Evolutionary conservation across 495 filamentous ascomycete genomes (phyloP).

Genomic region (Aspergillus affinis): DNA sequence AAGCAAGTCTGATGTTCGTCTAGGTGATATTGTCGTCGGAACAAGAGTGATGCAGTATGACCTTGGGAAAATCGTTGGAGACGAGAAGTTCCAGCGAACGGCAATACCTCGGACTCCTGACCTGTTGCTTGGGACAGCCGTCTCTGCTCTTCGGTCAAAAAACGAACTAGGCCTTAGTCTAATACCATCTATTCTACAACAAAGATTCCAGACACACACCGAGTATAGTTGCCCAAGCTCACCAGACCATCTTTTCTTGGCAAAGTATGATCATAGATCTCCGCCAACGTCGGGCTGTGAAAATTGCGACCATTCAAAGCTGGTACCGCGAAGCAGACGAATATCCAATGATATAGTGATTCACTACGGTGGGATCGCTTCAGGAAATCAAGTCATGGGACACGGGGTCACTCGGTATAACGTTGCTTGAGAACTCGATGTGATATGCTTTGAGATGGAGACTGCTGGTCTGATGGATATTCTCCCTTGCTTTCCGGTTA

Average conservation of each 20-base stretch:
- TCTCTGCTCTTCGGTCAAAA: conserved; percentile 25
- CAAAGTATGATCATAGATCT: conserved; percentile 16
- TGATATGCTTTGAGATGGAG: conserved; percentile 51
- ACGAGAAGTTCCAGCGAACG: conserved; percentile 19
- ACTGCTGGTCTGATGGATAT: conserved; percentile 43
- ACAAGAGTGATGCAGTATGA: conserved; percentile 46
- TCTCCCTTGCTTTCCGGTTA: conserved; percentile 31
- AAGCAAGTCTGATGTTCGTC: conserved; percentile 22
- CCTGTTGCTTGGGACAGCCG: conserved; percentile 15
- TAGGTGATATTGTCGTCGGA: conserved; percentile 38
- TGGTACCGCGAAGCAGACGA: conserved; percentile 9
- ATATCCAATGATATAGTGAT: conserved; percentile 18
- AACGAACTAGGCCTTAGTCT: conserved; percentile 16
- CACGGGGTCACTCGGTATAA: conserved; percentile 29
- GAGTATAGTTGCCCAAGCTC: conserved; percentile 14
- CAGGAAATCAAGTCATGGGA: conserved; percentile 41
- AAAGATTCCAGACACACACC: not conserved
- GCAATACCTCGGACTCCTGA: conserved; percentile 12
- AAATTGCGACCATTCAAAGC: conserved; percentile 11
- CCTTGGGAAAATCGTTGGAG: conserved; percentile 33
- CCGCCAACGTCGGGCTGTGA: conserved; percentile 10
- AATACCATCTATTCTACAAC: no score
- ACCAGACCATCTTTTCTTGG: conserved; percentile 23
- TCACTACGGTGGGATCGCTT: conserved; percentile 44
- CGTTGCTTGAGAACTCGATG: conserved; percentile 15